These are phyloP conservation scores for Penicillium alfredii DNA, from an alignment of 495 filamentous ascomycete species.

Conservation along the genomic window DNA sequence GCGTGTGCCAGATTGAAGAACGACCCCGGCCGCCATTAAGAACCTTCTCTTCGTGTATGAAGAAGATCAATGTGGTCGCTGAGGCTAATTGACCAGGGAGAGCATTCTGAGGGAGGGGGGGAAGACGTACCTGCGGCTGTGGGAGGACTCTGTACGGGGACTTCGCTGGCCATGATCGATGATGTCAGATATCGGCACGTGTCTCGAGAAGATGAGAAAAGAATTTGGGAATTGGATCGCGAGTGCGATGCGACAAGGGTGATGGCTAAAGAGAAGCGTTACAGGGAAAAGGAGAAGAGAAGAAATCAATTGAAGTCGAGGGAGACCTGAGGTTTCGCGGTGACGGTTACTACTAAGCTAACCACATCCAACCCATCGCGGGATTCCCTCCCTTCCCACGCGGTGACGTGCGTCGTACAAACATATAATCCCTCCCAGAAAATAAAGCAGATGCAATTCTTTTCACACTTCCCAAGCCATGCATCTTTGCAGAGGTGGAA, in stretches of 20 bases:
- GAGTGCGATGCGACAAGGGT: conserved; percentile 13
- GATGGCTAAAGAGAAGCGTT: conserved; percentile 2
- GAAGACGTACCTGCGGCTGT: conserved; percentile 22
- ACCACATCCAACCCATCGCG: conserved; percentile 20
- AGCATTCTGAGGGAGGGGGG: not conserved
- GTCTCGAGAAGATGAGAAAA: not conserved
- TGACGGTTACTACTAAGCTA: conserved; percentile 39
- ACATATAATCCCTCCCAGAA: too few relatives aligned
- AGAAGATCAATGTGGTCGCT: too few relatives aligned
- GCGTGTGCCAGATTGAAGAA: conserved; percentile 2
- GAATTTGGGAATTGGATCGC: conserved; percentile 10
- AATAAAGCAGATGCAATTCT: too few relatives aligned
- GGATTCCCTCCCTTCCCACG: conserved; percentile 20
- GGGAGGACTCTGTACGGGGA: conserved; percentile 7
- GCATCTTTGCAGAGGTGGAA: too few relatives aligned
- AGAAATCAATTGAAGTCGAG: conserved; percentile 11
- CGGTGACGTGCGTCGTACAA: too few relatives aligned
- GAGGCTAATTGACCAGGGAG: conserved; percentile 2
- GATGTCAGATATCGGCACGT: conserved; percentile 18
- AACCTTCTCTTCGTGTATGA: too few relatives aligned
- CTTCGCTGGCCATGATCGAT: conserved; percentile 29
- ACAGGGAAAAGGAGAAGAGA: conserved; percentile 3
- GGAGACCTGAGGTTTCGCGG: conserved; percentile 31
- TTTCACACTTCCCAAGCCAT: too few relatives aligned
- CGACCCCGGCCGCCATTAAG: not conserved